Evolutionary conservation across 305 asterid genomes (phyloP).

Genomic region (Fraxinus latifolia): DNA sequence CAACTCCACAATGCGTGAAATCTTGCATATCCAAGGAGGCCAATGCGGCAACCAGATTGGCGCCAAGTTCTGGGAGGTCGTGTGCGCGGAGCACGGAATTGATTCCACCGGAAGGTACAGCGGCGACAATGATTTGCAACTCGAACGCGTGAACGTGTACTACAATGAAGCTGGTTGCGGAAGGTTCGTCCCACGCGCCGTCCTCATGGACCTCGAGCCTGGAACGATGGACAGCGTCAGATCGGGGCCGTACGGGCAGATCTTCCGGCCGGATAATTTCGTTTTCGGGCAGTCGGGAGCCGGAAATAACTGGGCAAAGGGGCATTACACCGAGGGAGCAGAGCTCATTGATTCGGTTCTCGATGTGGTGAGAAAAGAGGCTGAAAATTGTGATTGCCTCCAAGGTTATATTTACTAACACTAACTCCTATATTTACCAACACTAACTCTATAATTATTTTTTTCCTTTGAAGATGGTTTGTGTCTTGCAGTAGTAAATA

Average conservation of each 20-base stretch:
- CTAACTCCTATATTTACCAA: not conserved
- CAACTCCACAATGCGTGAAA: constrained; percentile 46
- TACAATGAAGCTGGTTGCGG: constrained; percentile 62
- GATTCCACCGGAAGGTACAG: constrained; percentile 57
- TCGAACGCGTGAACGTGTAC: constrained; percentile 59
- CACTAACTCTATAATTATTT: not conserved
- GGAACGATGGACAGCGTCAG: constrained; percentile 66
- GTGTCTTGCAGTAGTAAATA: not conserved
- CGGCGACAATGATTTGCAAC: constrained; percentile 51
- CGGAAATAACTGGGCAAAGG: constrained; percentile 58
- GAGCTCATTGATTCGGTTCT: constrained; percentile 62
- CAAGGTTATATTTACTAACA: constrained; percentile 33
- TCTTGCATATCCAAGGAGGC: constrained; percentile 61
- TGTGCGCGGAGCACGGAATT: constrained; percentile 54
- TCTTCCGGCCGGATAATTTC: constrained; percentile 50
- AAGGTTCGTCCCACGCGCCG: constrained; percentile 61
- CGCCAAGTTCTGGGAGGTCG: constrained; percentile 54
- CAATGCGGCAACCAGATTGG: constrained; percentile 70
- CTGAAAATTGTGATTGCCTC: constrained; percentile 60
- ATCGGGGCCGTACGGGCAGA: constrained; percentile 58
- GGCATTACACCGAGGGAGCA: constrained; percentile 66
- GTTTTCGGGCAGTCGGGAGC: constrained; percentile 66
- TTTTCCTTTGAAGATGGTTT: not conserved
- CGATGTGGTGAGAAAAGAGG: constrained; percentile 61
- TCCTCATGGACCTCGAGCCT: constrained; percentile 61